Evolutionary conservation across 495 filamentous ascomycete species (phyloP).

Genomic region (Trichocladium uniseriatum): DNA sequence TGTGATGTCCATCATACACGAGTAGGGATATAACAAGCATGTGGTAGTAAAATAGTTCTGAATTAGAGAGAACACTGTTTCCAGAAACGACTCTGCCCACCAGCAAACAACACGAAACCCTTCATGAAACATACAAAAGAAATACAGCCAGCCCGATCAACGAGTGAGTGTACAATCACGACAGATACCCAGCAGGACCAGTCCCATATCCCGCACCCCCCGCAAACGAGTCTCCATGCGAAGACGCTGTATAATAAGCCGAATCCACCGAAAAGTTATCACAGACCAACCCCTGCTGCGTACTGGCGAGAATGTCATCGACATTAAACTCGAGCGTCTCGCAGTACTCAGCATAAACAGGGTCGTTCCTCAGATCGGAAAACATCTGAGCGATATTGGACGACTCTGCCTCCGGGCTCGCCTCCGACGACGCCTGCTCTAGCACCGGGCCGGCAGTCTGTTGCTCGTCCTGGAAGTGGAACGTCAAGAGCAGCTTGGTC

Average conservation of each 20-base stretch:
- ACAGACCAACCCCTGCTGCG: neutral
- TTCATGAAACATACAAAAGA: too few relatives aligned
- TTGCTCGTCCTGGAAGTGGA: slow-evolving; percentile 11
- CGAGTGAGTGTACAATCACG: neutral
- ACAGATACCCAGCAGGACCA: neutral
- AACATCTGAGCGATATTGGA: neutral
- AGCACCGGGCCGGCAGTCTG: slow-evolving; percentile 3
- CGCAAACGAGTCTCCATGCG: neutral
- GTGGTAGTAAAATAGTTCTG: too few relatives aligned
- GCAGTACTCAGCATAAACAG: neutral
- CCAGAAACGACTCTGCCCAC: too few relatives aligned
- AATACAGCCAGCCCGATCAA: neutral
- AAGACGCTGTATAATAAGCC: slow-evolving; percentile 6
- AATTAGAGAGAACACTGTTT: too few relatives aligned
- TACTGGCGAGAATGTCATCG: neutral
- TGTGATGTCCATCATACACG: too few relatives aligned
- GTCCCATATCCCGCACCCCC: neutral
- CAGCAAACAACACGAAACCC: too few relatives aligned
- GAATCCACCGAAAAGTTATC: slow-evolving; percentile 1
- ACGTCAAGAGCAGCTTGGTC: slow-evolving; percentile 13
- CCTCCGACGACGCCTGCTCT: neutral
- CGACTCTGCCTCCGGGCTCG: neutral
- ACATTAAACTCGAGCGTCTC: neutral
- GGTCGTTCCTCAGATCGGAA: neutral
- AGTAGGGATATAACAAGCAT: too few relatives aligned